Conservation (phyloP, 805 yeast species). For the Kodamaea nitidulidarum region DNA sequence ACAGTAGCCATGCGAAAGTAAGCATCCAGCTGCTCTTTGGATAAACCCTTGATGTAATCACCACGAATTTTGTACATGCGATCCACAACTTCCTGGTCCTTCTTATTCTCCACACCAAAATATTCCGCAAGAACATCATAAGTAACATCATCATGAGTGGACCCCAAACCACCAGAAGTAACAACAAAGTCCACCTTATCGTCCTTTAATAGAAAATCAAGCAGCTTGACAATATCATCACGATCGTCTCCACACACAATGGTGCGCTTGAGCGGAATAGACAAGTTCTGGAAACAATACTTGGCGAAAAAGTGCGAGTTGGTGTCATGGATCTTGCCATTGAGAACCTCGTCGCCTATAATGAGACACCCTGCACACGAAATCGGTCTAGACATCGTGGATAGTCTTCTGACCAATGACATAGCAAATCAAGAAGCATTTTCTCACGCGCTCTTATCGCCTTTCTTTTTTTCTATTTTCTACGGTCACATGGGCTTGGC, state of each 20-base stretch:
- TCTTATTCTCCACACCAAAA: constrained; percentile 44
- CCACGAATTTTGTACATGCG: constrained; percentile 54
- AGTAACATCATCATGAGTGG: constrained; percentile 89
- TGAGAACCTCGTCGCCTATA: constrained; percentile 86
- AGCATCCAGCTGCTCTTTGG: constrained; percentile 49
- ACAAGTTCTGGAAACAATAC: constrained; percentile 57
- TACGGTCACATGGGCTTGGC: too few relatives aligned
- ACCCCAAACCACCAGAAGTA: constrained; percentile 76
- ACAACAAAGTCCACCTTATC: constrained; percentile 61
- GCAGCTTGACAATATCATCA: constrained; percentile 54
- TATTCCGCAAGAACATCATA: constrained; percentile 71
- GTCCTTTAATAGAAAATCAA: constrained; percentile 40
- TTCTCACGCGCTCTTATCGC: too few relatives aligned
- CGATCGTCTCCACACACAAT: constrained; percentile 76
- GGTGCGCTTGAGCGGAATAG: constrained; percentile 63
- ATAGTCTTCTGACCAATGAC: not conserved
- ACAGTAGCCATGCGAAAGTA: constrained; percentile 77
- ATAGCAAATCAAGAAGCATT: too few relatives aligned
- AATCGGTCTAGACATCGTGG: constrained; percentile 15
- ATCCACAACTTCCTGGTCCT: constrained; percentile 55
- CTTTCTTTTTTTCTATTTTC: too few relatives aligned
- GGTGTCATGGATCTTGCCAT: constrained; percentile 78
- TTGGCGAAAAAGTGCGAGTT: constrained; percentile 71
- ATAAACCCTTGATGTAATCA: constrained; percentile 27
- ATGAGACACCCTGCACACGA: constrained; percentile 49